These are phyloP conservation scores for Zhuliangozyma parablackwelliae DNA, from an alignment of 1,139 yeast species.

Conservation along the genomic window DNA sequence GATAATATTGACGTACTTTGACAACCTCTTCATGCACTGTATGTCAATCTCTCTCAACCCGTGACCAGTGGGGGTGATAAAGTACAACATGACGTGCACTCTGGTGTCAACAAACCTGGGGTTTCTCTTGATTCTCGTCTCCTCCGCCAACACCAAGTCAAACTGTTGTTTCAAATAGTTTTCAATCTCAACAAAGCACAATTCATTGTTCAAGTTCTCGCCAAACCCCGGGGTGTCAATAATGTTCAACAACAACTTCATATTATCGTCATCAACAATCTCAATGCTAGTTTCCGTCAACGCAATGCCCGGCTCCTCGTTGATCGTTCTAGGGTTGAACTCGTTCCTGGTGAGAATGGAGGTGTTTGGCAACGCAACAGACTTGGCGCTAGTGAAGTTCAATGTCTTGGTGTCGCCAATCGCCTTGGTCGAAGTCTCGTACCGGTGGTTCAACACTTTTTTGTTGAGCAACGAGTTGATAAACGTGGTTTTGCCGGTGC, in stretches of 20 bases:
- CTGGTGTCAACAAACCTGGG: constrained; percentile 76
- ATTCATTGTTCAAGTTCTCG: constrained; percentile 60
- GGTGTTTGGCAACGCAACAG: constrained; percentile 47
- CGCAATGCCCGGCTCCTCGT: constrained; percentile 57
- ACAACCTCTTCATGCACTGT: constrained; percentile 70
- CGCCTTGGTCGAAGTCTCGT: constrained; percentile 25
- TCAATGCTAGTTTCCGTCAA: constrained; percentile 69
- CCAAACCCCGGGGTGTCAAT: constrained; percentile 82
- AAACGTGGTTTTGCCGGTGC: constrained; percentile 85
- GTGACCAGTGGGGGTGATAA: constrained; percentile 73
- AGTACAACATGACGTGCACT: constrained; percentile 68
- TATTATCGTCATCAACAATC: constrained; percentile 72
- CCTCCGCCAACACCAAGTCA: constrained; percentile 89
- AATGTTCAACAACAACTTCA: constrained; percentile 56
- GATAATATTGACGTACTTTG: constrained; percentile 78
- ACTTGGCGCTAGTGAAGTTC: constrained; percentile 47
- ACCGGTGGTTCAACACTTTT: constrained; percentile 56
- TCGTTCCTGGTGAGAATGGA: constrained; percentile 39
- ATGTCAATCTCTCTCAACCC: constrained; percentile 74
- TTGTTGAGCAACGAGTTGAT: constrained; percentile 70
- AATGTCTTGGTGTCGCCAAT: constrained; percentile 44
- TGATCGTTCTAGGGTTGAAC: constrained; percentile 40
- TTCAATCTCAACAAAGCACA: constrained; percentile 66
- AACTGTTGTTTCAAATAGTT: constrained; percentile 82
- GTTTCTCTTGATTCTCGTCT: constrained; percentile 83